A percentile compares a stretch with the other conserved stretches of the same genome.
Conservation (phyloP, 352 stramenopile species). For the Phytophthora constricta region DNA sequence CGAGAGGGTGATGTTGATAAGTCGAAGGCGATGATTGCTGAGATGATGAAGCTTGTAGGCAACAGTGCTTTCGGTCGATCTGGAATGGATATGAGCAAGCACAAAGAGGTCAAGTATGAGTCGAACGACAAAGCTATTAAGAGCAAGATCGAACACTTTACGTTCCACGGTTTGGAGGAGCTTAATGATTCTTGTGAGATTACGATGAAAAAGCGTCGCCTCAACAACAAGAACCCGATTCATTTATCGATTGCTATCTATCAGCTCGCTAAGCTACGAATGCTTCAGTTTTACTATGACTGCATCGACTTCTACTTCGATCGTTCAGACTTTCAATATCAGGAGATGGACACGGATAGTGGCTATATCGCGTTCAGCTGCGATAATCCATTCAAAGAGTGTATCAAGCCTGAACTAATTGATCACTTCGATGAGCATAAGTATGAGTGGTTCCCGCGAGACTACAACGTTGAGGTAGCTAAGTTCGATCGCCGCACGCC, state of each 20-base stretch:
- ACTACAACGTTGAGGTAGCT: background rate
- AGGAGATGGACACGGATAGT: slow-evolving; percentile 23
- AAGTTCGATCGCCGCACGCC: slow-evolving; percentile 7
- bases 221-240: background rate
- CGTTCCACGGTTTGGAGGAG: slow-evolving; percentile 16
- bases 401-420: slow-evolving; percentile 17
- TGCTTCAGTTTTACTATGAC: slow-evolving; percentile 13
- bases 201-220: background rate
- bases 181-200: slow-evolving; percentile 18
- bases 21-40: slow-evolving; percentile 20
- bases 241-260: background rate
- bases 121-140: background rate
- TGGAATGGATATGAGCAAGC: slow-evolving; percentile 22
- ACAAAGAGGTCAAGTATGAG: slow-evolving; percentile 22
- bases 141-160: slow-evolving; percentile 5
- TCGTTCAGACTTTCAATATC: slow-evolving; percentile 19
- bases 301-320: slow-evolving; percentile 2
- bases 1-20: slow-evolving; percentile 31
- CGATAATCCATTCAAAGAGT: slow-evolving; percentile 17
- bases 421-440: slow-evolving; percentile 13
- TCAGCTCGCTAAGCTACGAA: slow-evolving; percentile 9
- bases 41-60: slow-evolving; percentile 26
- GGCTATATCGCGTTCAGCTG: slow-evolving; percentile 5
- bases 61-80: slow-evolving; percentile 19
- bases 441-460: slow-evolving; percentile 27